phyloP scores from a whole-genome alignment of 1,139 yeast species.

The Insectozyma bohioensis region DNA sequence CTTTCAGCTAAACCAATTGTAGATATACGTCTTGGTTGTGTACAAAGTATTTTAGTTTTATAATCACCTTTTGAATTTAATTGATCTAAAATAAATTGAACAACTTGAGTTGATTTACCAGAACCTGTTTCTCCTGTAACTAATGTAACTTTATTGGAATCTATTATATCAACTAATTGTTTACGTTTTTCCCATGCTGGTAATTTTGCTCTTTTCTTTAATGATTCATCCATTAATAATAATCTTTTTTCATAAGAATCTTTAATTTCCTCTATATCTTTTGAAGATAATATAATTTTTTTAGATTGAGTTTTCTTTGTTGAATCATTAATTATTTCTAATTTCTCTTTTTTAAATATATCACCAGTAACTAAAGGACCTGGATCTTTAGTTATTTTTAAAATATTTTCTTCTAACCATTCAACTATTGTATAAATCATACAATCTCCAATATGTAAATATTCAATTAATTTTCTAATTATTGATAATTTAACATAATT shows the following conservation, averaged over 20 bases:
- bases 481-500: constrained; percentile 73
- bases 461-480: constrained; percentile 45
- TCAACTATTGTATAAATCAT: constrained; percentile 66
- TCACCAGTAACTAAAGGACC: constrained; percentile 54
- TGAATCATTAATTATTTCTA: neutral
- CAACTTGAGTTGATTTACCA: constrained; percentile 91
- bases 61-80: constrained; percentile 45
- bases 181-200: constrained; percentile 83
- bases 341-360: neutral
- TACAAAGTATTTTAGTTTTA: constrained; percentile 69
- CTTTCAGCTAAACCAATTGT: constrained; percentile 94
- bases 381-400: constrained; percentile 63
- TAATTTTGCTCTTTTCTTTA: constrained; percentile 46
- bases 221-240: constrained; percentile 13
- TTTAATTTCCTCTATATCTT: constrained; percentile 22
- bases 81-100: constrained; percentile 81
- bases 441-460: constrained; percentile 63
- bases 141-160: constrained; percentile 62
- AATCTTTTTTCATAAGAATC: constrained; percentile 18
- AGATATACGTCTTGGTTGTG: constrained; percentile 95
- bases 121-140: constrained; percentile 98
- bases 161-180: constrained; percentile 55
- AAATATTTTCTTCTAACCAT: constrained; percentile 69
- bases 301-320: neutral
- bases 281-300: constrained; percentile 1